Base-by-base conservation (phyloP, 331 rosid genomes). In the Rosa hybrid region DNA sequence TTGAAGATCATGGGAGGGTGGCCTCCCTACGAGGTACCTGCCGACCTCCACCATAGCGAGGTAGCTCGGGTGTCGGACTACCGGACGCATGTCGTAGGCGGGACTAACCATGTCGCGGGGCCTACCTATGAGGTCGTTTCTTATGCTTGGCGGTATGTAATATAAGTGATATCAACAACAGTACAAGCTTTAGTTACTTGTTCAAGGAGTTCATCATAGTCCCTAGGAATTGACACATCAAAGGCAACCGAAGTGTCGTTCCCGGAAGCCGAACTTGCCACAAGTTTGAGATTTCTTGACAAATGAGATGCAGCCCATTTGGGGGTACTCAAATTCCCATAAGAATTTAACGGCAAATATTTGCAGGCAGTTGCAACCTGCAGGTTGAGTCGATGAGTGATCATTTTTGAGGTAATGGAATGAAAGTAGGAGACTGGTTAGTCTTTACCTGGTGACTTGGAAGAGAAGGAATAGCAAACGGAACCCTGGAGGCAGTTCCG, bases 191-290 rank as follows among this genome's bases (percentile, higher is more conserved):
- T 7, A 11, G 2, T 76, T 75, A 91, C 98, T 83, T 92, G 98
- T 78, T 90, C 83, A 53, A 95, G 92, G 87, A 95, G 98, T 80
- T 92, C 88, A 57, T 89, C 56, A 73, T 95, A 95, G 86, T 95
- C 97, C 38, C 44, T 60, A 65, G 98, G 98, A 78, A 95, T 82
- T 53, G 90, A 84, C 25, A 88, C 92, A 78, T 91, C 91, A 51
- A 78, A 62, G 12, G 74, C 90, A 53, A 87, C 75, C 12, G 96
- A 87, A 71, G 64, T 84, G 71, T 85, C 78, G 30, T 84, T 90
- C 64, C 88, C 83, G 0, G 87, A 82, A 76, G 74, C 87, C 79
- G 90, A 89, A 74, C 70, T 86, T 62, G 81, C 65, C 41, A 79
- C 72, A 30, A 80, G 49, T 62, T 80, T 82, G 41, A 49, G 71